phyloP scores from a whole-genome alignment of 345 rosid genomes.

The Corchorus capsularis region DNA sequence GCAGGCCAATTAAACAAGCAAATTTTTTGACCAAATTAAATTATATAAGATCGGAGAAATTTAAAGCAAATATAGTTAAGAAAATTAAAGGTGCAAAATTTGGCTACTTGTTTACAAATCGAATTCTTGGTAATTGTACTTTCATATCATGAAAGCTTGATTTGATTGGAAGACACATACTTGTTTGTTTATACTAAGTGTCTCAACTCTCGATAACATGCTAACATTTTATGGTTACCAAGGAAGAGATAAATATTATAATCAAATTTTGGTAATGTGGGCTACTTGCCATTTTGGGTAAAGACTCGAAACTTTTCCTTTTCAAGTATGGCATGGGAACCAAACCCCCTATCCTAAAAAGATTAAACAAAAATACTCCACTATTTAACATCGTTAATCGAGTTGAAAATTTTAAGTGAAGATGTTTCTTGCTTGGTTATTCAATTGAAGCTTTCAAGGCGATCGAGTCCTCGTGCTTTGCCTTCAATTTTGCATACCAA shows the following conservation, averaged over 20 bases:
- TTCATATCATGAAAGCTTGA: constrained; percentile 8
- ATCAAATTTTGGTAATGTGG: neutral
- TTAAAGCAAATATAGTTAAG: neutral
- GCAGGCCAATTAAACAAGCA: neutral
- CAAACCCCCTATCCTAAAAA: neutral
- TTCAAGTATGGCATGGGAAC: neutral
- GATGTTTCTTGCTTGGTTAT: neutral
- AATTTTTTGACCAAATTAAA: neutral
- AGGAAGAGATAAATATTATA: neutral
- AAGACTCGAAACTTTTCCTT: neutral
- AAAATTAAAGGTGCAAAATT: neutral
- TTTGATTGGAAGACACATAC: neutral
- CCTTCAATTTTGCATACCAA: constrained; percentile 1
- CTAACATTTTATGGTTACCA: neutral
- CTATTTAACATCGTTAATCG: constrained; percentile 11
- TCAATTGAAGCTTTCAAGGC: neutral
- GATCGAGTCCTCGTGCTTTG: constrained; percentile 19
- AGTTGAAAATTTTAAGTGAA: neutral
- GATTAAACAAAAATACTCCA: neutral
- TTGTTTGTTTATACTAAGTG: neutral
- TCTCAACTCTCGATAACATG: constrained; percentile 11
- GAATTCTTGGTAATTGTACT: neutral
- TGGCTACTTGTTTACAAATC: neutral
- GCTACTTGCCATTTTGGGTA: constrained; percentile 14
- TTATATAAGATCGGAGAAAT: neutral